phyloP scores from a whole-genome alignment of 73 alveolate species.

The Paramecium biaurelia region DNA sequence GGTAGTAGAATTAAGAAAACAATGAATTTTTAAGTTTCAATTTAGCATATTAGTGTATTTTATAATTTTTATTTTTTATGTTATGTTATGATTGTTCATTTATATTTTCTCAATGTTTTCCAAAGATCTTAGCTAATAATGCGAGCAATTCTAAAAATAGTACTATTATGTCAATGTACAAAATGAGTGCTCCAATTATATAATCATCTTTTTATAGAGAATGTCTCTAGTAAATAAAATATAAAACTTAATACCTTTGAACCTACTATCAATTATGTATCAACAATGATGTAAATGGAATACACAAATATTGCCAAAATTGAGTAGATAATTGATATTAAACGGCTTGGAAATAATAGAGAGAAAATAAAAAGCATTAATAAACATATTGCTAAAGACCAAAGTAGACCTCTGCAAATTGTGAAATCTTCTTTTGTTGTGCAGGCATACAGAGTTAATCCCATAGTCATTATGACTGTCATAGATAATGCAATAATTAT shows the following conservation, averaged over 20 bases:
- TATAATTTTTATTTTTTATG: not conserved
- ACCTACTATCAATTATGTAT: constrained; percentile 65
- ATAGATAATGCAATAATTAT: constrained; percentile 84
- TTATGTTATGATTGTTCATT: not conserved
- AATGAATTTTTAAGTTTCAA: not conserved
- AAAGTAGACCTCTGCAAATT: constrained; percentile 70
- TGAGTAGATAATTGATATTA: not conserved
- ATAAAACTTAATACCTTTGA: not conserved
- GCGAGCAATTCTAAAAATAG: constrained; percentile 38
- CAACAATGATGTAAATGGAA: constrained; percentile 61
- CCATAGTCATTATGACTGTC: constrained; percentile 85
- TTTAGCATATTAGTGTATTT: not conserved
- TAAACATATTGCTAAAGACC: constrained; percentile 59
- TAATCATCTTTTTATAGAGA: constrained; percentile 64
- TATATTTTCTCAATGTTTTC: not conserved
- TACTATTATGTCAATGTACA: constrained; percentile 67
- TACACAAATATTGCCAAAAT: constrained; percentile 55
- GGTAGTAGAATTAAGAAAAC: not conserved
- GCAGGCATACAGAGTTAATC: constrained; percentile 86
- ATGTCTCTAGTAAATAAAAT: constrained; percentile 1
- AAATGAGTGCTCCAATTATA: constrained; percentile 66
- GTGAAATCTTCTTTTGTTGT: constrained; percentile 89
- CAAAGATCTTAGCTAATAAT: not conserved
- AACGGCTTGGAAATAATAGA: not conserved
- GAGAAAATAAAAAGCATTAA: constrained; percentile 66